phyloP scores from a whole-genome alignment of 2,329 filamentous ascomycete species.

The Ploettnerulaceae sp. region DNA sequence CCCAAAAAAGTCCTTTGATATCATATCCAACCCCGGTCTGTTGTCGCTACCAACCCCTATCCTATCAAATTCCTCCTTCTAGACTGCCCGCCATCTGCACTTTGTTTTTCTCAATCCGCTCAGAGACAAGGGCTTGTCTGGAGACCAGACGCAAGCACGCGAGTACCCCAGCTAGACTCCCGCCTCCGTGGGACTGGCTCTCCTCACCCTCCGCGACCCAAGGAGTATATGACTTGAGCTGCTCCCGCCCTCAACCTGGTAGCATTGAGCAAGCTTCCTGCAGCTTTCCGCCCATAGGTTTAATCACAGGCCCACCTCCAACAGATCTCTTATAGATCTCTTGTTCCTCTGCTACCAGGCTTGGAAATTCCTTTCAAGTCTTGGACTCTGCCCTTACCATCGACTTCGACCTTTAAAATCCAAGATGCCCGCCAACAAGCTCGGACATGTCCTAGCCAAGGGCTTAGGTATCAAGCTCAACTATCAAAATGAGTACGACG shows the following conservation, averaged over 20 bases:
- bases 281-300: neutral
- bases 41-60: too few relatives aligned
- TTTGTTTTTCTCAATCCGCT: slow-evolving; percentile 4
- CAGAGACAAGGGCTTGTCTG: neutral
- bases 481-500: slow-evolving; percentile 53
- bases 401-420: neutral
- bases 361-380: neutral
- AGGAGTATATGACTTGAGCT: slow-evolving; percentile 21
- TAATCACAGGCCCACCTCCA: neutral
- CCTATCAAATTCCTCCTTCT: too few relatives aligned
- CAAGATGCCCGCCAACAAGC: slow-evolving; percentile 41
- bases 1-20: neutral
- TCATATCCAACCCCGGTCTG: neutral
- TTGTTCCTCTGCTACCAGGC: slow-evolving; percentile 1
- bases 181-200: slow-evolving; percentile 19
- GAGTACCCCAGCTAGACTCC: slow-evolving; percentile 1
- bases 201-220: neutral
- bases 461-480: slow-evolving; percentile 77
- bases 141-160: slow-evolving; percentile 3
- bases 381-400: neutral
- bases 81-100: neutral
- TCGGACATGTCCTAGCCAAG: slow-evolving; percentile 73
- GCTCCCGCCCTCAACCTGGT: slow-evolving; percentile 1
- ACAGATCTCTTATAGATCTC: slow-evolving; percentile 1
- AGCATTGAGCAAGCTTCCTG: neutral